A percentile compares a stretch with the other conserved stretches of the same genome.
These are phyloP conservation scores for Monilinia aucupariae DNA, from an alignment of 2,329 filamentous ascomycete species.

Conservation along the genomic window DNA sequence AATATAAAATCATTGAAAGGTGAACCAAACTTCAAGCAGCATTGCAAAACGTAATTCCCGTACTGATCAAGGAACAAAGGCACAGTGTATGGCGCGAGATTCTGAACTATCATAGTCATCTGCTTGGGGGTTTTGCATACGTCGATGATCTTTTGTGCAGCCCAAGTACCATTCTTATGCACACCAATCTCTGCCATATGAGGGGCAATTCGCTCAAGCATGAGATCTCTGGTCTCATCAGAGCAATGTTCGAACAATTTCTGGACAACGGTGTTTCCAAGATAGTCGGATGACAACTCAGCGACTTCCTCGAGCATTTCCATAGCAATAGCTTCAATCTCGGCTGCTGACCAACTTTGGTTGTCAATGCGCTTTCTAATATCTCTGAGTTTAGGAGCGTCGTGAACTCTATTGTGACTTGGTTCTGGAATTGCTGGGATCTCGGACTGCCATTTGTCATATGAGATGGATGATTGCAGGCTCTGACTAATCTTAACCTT, in stretches of 20 bases:
- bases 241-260: slow-evolving; percentile 97
- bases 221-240: slow-evolving; percentile 81
- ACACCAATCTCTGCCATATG: slow-evolving; percentile 95
- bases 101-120: slow-evolving; percentile 77
- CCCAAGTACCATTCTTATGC: slow-evolving; percentile 99
- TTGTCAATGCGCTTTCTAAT: slow-evolving; percentile 98
- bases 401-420: slow-evolving; percentile 80
- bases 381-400: slow-evolving; percentile 89
- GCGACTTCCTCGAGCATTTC: slow-evolving; percentile 97
- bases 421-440: slow-evolving; percentile 87
- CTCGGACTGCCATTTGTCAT: slow-evolving; percentile 67
- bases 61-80: slow-evolving; percentile 96
- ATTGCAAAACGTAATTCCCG: slow-evolving; percentile 96
- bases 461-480: slow-evolving; percentile 73
- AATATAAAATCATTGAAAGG: slow-evolving; percentile 97
- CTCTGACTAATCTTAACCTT: slow-evolving; percentile 63
- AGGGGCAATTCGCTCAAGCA: slow-evolving; percentile 81
- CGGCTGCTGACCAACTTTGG: slow-evolving; percentile 73
- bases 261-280: slow-evolving; percentile 98
- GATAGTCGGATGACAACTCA: slow-evolving; percentile 89
- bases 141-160: slow-evolving; percentile 98
- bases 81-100: slow-evolving; percentile 78
- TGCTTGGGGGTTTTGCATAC: slow-evolving; percentile 81
- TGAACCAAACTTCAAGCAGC: slow-evolving; percentile 84
- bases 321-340: slow-evolving; percentile 87